phyloP scores from a whole-genome alignment of 1,139 yeast genomes.

The Yamadazyma triangularis region DNA sequence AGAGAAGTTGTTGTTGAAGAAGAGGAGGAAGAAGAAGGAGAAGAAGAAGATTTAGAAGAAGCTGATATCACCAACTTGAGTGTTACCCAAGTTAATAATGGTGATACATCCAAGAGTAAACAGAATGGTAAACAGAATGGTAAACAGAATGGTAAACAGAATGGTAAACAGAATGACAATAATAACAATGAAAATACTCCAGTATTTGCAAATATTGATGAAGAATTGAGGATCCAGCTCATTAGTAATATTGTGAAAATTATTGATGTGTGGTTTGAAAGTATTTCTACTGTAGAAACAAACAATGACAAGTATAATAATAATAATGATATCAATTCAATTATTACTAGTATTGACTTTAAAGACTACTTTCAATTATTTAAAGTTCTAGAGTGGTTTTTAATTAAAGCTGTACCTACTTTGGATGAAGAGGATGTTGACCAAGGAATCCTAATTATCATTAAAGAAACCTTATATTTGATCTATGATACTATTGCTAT shows the following conservation, averaged over 20 bases:
- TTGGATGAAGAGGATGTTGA: constrained; percentile 15
- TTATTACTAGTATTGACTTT: neutral
- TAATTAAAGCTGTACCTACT: constrained; percentile 13
- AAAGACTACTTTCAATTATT: constrained; percentile 12
- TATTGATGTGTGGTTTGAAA: constrained; percentile 19
- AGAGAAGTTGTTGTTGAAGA: too few species aligned
- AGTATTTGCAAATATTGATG: constrained; percentile 21
- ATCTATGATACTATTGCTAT: constrained; percentile 15
- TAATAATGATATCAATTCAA: constrained; percentile 2
- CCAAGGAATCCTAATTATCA: constrained; percentile 16
- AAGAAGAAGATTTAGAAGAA: constrained; percentile 17
- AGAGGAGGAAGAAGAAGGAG: too few species aligned
- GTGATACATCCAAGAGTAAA: neutral
- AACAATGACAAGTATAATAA: neutral
- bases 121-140: too few species aligned
- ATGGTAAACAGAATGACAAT: too few species aligned
- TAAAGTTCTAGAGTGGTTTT: constrained; percentile 13
- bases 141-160: too few species aligned
- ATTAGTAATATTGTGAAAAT: constrained; percentile 23
- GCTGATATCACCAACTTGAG: constrained; percentile 26
- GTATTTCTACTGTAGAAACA: neutral
- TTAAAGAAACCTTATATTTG: constrained; percentile 25
- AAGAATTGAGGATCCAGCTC: constrained; percentile 22
- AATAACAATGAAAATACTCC: constrained; percentile 1
- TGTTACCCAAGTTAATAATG: neutral